Base-by-base conservation (phyloP, 2,329 filamentous ascomycete species). In the Thyridium curvatum region DNA sequence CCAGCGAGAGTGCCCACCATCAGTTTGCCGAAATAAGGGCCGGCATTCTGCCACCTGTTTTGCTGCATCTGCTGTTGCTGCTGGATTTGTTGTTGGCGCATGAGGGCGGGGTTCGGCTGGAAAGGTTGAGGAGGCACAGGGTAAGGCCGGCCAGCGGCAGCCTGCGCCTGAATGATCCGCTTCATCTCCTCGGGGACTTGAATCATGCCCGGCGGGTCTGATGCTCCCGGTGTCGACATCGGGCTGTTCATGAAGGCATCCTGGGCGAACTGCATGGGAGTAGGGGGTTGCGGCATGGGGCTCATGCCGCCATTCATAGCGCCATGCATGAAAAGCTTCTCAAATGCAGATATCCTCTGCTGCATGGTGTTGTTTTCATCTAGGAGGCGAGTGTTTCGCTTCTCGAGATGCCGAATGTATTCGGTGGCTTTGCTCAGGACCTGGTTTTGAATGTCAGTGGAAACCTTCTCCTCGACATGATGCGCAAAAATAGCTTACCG, bases 361-460 rank as follows among this genome's bases (percentile, higher is more conserved):
- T 91, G 90, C 65, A 95, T 77, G 12, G 77, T 77, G 21, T 67
- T 72, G 54, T 95, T 90, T 57, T 97, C 89, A 34, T 94, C 87
- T 38, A 82, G 69, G 9, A 96, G 68, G 6, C 85, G 79, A 48
- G 81, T 85, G 52, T 94, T 94, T 12, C 89, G 81, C 65, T 94
- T 94, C 61, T 97, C 91, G 2, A 97, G 68, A 62, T 97, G 90
- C 30, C 83, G 79, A 48, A 97, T 97, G 52, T 97, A 97, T 58
- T 97, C 91, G 6, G 91, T 96, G 3, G 91, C 91, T 61, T 97
- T 97, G 48, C 87, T 90, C 32, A 97, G 66, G 37, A 97, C 75
- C 74, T 79, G 34, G 4, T 10, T n/a, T 10, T 17, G 17, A 34
- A 8, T 10, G 32, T 16, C 16, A 16, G 31, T 17, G 37, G 36